Base-by-base conservation (phyloP, 2,329 filamentous ascomycete species). In the Aspergillus ruber region DNA sequence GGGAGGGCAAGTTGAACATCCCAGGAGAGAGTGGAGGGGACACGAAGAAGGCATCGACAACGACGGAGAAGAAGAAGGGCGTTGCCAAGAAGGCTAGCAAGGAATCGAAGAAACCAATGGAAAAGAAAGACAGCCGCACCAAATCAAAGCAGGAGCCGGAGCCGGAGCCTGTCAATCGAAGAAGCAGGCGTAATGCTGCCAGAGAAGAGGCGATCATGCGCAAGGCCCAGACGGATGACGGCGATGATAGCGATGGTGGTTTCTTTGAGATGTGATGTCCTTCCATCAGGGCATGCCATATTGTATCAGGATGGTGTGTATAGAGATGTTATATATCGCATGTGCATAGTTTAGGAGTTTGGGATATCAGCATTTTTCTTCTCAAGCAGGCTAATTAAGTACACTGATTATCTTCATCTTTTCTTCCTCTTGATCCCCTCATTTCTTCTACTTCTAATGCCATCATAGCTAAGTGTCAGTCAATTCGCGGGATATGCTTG, bases 1-100 rank as follows among this genome's bases (percentile, higher is more conserved):
- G 72, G 23, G 66, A 73, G 33, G 69, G 70, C 33, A 72, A 66
- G 44, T 44, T 72, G 54, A 59, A 58, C n/a, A 27, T 4, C 3
- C 13, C 29, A 38, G 17, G 17, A 29, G 10, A 29, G 9, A 12
- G 10, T 29, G 25, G 25, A 29, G 25, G 21, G 1, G 20, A 25
- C 2, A 7, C 21, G 20, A 17, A n/a, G 12, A 15, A 20, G 20
- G 9, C 27, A 58, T 64, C 36, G 53, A 55, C 8, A 44, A 54
- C 41, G 50, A 53, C 43, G 42, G 45, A 42, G 27, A 52, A 45
- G 44, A 50, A 43, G 43, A 48, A 50, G 45, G 47, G 47, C 10
- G 21, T 23, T 35, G 32, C 25, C n/a, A 54, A 51, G 42, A 55
- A 53, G 32, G n/a, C n/a, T 29, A 12, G 23, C 4, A 20, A 38